Conservation (phyloP, 2,329 filamentous ascomycete genomes). For the Apiospora hydei region DNA sequence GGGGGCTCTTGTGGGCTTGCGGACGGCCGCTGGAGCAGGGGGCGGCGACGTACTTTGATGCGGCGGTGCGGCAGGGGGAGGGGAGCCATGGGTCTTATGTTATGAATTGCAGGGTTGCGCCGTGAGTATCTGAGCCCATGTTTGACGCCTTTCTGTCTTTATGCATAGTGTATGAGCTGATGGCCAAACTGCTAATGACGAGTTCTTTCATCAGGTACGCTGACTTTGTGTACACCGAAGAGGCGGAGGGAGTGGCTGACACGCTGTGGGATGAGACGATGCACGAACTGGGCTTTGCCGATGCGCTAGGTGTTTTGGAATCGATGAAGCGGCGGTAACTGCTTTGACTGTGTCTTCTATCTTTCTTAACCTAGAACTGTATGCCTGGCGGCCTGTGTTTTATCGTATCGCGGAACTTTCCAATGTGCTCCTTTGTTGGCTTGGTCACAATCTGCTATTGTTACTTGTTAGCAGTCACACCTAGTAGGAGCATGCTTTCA, state of each 20-base stretch:
- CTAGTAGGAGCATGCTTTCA: too few species aligned
- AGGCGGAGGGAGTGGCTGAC: slow-evolving; percentile 32
- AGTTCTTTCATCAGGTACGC: slow-evolving; percentile 31
- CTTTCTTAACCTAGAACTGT: too few species aligned
- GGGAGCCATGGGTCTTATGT: slow-evolving; percentile 17
- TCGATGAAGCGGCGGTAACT: not conserved
- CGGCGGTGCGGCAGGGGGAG: slow-evolving; percentile 9
- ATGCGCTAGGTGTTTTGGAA: not conserved
- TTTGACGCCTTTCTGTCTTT: too few species aligned
- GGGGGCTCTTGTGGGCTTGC: not conserved
- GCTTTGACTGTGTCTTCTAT: too few species aligned
- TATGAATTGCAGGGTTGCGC: slow-evolving; percentile 23
- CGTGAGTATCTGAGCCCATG: slow-evolving; percentile 13
- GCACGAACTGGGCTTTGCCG: slow-evolving; percentile 38
- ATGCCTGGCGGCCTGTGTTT: too few species aligned
- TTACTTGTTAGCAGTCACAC: too few species aligned
- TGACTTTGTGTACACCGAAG: slow-evolving; percentile 33
- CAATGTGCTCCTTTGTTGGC: too few species aligned
- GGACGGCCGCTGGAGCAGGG: slow-evolving; percentile 14
- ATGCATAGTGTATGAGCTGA: too few species aligned
- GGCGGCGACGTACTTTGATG: slow-evolving; percentile 25
- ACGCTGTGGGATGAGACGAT: slow-evolving; percentile 40
- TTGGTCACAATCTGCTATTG: too few species aligned
- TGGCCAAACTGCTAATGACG: too few species aligned
- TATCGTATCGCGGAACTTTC: too few species aligned